Conservation (phyloP, 495 filamentous ascomycete species). For the Glarea lozoyensis region DNA sequence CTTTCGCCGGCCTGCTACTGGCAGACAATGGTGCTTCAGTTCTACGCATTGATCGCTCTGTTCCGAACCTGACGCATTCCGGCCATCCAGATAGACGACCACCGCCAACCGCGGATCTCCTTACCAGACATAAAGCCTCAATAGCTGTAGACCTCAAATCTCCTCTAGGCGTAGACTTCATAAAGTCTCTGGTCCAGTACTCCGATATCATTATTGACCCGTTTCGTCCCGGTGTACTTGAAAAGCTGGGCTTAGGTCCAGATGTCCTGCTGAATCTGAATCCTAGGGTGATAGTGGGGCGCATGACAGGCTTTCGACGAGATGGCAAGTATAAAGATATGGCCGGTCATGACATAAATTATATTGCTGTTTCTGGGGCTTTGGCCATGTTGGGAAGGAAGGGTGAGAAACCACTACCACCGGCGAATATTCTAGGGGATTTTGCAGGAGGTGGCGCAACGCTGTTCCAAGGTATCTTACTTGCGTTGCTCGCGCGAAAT, state of each 20-base stretch:
- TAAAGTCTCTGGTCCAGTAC: conserved; percentile 51
- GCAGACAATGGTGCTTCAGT: conserved; percentile 83
- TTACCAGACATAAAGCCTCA: conserved; percentile 71
- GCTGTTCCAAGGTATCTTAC: conserved; percentile 61
- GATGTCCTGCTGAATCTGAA: conserved; percentile 54
- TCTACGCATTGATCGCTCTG: conserved; percentile 71
- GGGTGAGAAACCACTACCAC: conserved; percentile 62
- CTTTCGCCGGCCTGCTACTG: conserved; percentile 82
- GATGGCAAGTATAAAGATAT: conserved; percentile 77
- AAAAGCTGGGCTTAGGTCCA: conserved; percentile 70
- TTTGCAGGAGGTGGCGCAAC: conserved; percentile 86
- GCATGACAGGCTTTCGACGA: conserved; percentile 82
- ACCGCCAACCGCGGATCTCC: conserved; percentile 50
- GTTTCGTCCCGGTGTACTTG: conserved; percentile 82
- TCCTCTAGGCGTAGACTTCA: conserved; percentile 45
- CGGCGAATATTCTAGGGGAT: conserved; percentile 77
- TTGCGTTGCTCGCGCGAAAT: conserved; percentile 46
- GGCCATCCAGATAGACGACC: conserved; percentile 20
- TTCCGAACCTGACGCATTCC: conserved; percentile 21
- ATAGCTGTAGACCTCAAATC: conserved; percentile 72
- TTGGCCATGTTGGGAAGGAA: conserved; percentile 64
- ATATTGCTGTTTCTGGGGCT: conserved; percentile 79
- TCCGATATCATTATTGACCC: conserved; percentile 87
- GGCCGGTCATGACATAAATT: conserved; percentile 99
- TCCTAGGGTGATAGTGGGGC: conserved; percentile 69